Evolutionary conservation across 176 grass and related monocot genomes (phyloP).

Genomic region (Lolium perenne): DNA sequence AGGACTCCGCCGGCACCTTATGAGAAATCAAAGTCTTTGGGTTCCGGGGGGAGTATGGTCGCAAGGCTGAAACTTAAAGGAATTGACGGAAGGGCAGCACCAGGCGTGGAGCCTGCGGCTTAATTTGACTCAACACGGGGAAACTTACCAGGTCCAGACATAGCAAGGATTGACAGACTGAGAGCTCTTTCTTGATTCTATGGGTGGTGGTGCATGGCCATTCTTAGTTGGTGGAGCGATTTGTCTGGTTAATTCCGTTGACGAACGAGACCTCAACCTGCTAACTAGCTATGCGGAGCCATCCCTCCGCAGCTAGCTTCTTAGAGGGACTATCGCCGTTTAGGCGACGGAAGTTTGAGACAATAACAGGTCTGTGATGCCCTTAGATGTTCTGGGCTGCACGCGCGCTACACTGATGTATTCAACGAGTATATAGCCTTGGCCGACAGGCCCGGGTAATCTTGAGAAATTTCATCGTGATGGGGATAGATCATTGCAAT

Average conservation of each 20-base stretch:
- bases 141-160: slow-evolving; percentile 54
- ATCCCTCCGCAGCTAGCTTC: slow-evolving; percentile 73
- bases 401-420: slow-evolving; percentile 61
- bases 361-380: too few species aligned
- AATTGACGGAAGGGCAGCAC: slow-evolving; percentile 35
- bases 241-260: slow-evolving; percentile 59
- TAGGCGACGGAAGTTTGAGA: slow-evolving; percentile 24
- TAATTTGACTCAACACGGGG: slow-evolving; percentile 40
- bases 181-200: too few species aligned
- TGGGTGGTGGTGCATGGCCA: too few species aligned
- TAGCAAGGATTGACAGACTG: too few species aligned
- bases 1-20: slow-evolving; percentile 77
- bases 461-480: slow-evolving; percentile 60
- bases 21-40: slow-evolving; percentile 33
- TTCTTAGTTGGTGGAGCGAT: too few species aligned
- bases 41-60: slow-evolving; percentile 45
- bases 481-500: slow-evolving; percentile 75
- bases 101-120: slow-evolving; percentile 27
- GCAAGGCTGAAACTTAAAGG: slow-evolving; percentile 25
- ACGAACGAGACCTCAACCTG: slow-evolving; percentile 67
- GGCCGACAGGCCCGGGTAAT: not conserved
- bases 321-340: slow-evolving; percentile 80
- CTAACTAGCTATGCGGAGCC: slow-evolving; percentile 61
- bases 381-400: not conserved
- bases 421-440: slow-evolving; percentile 42